Base-by-base conservation (phyloP, 129 eudicot species). In the Centrapalus pauciflorus region DNA sequence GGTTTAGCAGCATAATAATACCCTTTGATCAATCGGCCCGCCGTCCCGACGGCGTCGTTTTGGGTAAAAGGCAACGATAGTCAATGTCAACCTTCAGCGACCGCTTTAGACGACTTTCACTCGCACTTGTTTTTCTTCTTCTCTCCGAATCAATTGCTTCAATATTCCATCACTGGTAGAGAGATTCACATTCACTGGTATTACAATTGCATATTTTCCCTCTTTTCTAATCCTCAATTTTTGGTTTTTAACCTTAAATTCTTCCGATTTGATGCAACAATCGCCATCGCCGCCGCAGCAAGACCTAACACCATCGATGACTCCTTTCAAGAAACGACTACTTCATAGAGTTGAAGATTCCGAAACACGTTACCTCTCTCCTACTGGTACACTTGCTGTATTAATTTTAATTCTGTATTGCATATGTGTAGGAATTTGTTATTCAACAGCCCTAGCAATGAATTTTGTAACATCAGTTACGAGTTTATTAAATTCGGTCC, bases 251-350 rank as follows among this genome's bases (percentile, higher is more conserved):
- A 70, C 61, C 41, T 52, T 20, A 21, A 71, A 63, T 73, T 40
- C 28, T 48, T 48, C 78, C 38, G 54, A 63, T 7, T 73, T 55
- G 65, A 74, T 56, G 79, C 73, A 65, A 65, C 49, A 52, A 41
- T 43, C 28, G 41, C 54, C 54, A 29, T 26, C 41, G 34, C 8
- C 77, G 64, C 62, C 62, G 64, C 43, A 45, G 46, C 66, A 20
- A 4, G 23, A 46, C 49, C 62, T n/a, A 11, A 28, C 12, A 37
- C 25, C 78, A 5, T 34, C 75, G 35, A 78, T 72, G 75, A 72
- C 75, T 25, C 82, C 82, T 7, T 72, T 78, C 65, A 78, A 78
- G 61, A 78, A 78, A 54, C 73, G 82, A 8, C 78, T 72, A 19
- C 79, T 72, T 67, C 82, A 78, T 45, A 67, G 78, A 72, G 73